phyloP scores from a whole-genome alignment of 345 rosid genomes.

The Alliaria petiolata region DNA sequence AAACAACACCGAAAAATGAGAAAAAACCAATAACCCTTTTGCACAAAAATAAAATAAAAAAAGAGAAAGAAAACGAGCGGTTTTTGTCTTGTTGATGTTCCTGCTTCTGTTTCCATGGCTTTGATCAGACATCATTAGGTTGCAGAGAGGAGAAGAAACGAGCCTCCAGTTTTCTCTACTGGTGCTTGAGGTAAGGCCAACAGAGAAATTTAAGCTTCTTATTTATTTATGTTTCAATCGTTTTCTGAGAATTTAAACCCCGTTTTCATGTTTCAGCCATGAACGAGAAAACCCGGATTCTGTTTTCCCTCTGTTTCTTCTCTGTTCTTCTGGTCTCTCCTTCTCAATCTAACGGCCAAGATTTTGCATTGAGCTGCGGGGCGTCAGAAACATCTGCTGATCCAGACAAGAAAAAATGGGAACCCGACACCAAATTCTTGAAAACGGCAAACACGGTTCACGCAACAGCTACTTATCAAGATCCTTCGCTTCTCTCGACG shows the following conservation, averaged over 20 bases:
- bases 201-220: slow-evolving; percentile 14
- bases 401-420: slow-evolving; percentile 60
- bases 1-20: slow-evolving; percentile 17
- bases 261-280: slow-evolving; percentile 30
- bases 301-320: slow-evolving; percentile 29
- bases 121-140: slow-evolving; percentile 27
- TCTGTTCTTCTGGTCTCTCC: slow-evolving; percentile 22
- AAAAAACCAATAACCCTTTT: slow-evolving; percentile 3
- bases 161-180: slow-evolving; percentile 42
- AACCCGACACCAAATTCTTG: slow-evolving; percentile 50
- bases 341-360: slow-evolving; percentile 22
- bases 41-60: background rate
- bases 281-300: slow-evolving; percentile 22
- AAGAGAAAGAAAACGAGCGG: background rate
- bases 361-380: slow-evolving; percentile 51
- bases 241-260: slow-evolving; percentile 1
- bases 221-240: background rate
- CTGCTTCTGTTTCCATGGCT: slow-evolving; percentile 28
- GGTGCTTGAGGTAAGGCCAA: slow-evolving; percentile 38
- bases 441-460: slow-evolving; percentile 29
- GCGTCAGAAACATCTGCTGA: slow-evolving; percentile 45
- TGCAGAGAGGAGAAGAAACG: slow-evolving; percentile 30
- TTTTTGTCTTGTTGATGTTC: slow-evolving; percentile 15
- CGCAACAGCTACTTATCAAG: slow-evolving; percentile 52
- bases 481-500: slow-evolving; percentile 57